phyloP scores from a whole-genome alignment of 305 asterid genomes.

The Fraxinus albicans region DNA sequence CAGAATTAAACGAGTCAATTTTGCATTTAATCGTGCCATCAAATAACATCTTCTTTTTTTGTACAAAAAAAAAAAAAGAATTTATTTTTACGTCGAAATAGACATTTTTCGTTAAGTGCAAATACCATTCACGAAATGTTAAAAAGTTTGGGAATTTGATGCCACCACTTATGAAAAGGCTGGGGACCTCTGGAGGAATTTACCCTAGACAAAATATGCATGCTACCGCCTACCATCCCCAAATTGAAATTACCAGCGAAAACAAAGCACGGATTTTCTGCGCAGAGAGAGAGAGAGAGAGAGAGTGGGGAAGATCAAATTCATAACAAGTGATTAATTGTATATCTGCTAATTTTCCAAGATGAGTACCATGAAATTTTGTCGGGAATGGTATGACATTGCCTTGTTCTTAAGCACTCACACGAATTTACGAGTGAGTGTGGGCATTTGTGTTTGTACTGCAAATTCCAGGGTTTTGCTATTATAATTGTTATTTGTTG shows the following conservation, averaged over 20 bases:
- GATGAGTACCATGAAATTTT: slow-evolving; percentile 99
- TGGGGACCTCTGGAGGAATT: neutral
- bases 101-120: neutral
- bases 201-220: neutral
- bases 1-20: too few species aligned
- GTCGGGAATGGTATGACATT: slow-evolving; percentile 80
- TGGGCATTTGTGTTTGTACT: neutral
- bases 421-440: neutral
- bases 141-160: neutral
- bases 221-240: neutral
- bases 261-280: neutral
- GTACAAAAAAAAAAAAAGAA: too few species aligned
- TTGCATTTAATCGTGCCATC: too few species aligned
- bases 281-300: neutral
- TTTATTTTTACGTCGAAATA: too few species aligned
- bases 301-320: neutral
- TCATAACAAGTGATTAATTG: neutral
- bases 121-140: neutral
- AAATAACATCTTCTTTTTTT: too few species aligned
- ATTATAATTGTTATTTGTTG: neutral
- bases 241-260: neutral
- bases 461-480: neutral
- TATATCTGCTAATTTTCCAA: slow-evolving; percentile 15
- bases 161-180: neutral
- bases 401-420: neutral